Evolutionary conservation across 345 rosid genomes (phyloP).

Genomic region (Dipteronia dyeriana): DNA sequence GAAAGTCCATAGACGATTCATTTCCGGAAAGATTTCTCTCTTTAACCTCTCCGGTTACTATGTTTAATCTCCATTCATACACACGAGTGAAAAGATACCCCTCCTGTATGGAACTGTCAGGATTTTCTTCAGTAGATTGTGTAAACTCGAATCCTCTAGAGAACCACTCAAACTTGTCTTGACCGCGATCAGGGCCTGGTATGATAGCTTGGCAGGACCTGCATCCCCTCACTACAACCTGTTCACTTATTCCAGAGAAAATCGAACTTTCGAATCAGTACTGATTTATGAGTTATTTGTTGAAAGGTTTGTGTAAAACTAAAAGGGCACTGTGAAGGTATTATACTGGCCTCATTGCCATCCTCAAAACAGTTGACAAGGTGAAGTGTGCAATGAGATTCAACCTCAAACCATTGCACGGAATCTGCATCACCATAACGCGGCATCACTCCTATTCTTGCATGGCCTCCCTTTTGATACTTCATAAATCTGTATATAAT

Average conservation of each 20-base stretch:
- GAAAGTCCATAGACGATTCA: constrained; percentile 41
- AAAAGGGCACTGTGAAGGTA: no score
- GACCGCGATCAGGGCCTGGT: constrained; percentile 40
- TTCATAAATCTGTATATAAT: constrained; percentile 33
- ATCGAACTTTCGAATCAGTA: neutral
- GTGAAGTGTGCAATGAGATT: constrained; percentile 41
- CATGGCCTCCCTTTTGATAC: constrained; percentile 35
- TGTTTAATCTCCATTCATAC: constrained; percentile 48
- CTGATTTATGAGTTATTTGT: neutral
- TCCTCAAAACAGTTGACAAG: constrained; percentile 56
- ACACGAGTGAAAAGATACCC: constrained; percentile 27
- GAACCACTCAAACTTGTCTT: constrained; percentile 41
- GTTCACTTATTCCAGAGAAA: neutral
- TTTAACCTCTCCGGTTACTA: constrained; percentile 28
- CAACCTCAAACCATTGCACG: constrained; percentile 49
- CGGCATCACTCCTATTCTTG: constrained; percentile 59
- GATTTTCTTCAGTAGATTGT: constrained; percentile 8
- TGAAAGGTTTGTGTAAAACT: no score
- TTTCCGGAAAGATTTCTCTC: constrained; percentile 38
- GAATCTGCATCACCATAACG: constrained; percentile 50
- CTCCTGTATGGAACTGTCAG: neutral
- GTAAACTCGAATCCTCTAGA: constrained; percentile 24
- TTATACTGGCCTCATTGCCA: constrained; percentile 40
- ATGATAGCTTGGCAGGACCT: constrained; percentile 39
- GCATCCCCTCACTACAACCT: constrained; percentile 53